These are phyloP conservation scores for Hypholoma fasciculare DNA, from an alignment of 768 basidiomycete species.

Conservation along the genomic window DNA sequence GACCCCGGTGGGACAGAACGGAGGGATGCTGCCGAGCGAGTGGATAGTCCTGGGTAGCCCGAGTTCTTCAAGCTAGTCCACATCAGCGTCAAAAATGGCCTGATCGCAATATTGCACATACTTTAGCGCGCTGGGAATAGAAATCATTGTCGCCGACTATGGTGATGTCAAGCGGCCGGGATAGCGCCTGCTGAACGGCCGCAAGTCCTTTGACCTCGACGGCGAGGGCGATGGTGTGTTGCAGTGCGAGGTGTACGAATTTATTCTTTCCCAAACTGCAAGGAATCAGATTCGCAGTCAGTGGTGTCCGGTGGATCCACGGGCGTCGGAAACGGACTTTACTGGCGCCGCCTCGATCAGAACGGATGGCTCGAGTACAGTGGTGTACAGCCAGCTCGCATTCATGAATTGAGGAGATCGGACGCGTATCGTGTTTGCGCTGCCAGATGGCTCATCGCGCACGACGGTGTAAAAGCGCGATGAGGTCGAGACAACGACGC, in stretches of 20 bases:
- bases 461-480: constrained; percentile 92
- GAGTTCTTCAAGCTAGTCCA: constrained; percentile 57
- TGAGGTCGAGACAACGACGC: constrained; percentile 88
- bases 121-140: constrained; percentile 91
- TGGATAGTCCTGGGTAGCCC: constrained; percentile 61
- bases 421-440: constrained; percentile 58
- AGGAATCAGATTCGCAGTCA: constrained; percentile 12
- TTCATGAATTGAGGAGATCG: constrained; percentile 89
- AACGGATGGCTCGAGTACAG: constrained; percentile 39
- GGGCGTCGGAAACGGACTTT: constrained; percentile 36
- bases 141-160: constrained; percentile 97
- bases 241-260: constrained; percentile 90
- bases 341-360: constrained; percentile 31
- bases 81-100: background rate
- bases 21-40: constrained; percentile 69
- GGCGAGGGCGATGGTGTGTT: constrained; percentile 70
- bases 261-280: constrained; percentile 69
- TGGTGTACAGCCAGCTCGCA: constrained; percentile 74
- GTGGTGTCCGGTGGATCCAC: background rate
- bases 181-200: constrained; percentile 42
- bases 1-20: constrained; percentile 74
- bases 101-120: constrained; percentile 29
- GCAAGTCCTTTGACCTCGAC: constrained; percentile 53
- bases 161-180: constrained; percentile 67
- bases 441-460: constrained; percentile 30